A percentile compares a stretch with the other conserved stretches of the same genome.
These are phyloP conservation scores for Penicillium sp. DNA, from an alignment of 2,329 filamentous ascomycete genomes.

Conservation along the genomic window DNA sequence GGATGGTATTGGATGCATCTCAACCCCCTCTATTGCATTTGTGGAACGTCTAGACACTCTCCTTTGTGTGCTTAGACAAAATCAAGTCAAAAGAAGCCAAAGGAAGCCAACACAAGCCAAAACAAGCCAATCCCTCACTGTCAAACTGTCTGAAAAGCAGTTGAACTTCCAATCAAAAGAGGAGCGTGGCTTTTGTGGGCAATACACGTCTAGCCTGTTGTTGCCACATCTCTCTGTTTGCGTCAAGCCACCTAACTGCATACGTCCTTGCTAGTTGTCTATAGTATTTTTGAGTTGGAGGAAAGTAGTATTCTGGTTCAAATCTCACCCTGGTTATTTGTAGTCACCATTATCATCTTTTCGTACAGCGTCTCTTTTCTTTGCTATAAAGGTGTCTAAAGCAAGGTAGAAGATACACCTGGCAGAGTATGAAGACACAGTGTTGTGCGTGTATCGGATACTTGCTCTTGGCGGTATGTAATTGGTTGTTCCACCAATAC, in stretches of 20 bases:
- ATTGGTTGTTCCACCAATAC: slow-evolving; percentile 10
- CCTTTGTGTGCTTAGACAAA: slow-evolving; percentile 1
- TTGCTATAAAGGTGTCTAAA: neutral
- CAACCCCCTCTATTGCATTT: slow-evolving; percentile 1
- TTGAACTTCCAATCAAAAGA: slow-evolving; percentile 15
- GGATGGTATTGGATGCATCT: slow-evolving; percentile 9
- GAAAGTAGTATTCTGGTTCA: neutral
- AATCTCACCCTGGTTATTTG: neutral
- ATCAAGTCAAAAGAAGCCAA: neutral
- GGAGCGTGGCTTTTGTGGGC: slow-evolving; percentile 10
- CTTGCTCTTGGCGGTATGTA: slow-evolving; percentile 9
- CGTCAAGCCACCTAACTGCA: slow-evolving; percentile 12
- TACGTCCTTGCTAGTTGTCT: slow-evolving; percentile 4
- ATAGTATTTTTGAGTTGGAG: neutral
- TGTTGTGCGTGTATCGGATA: slow-evolving; percentile 17
- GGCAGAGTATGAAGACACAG: slow-evolving; percentile 6
- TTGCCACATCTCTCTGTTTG: slow-evolving; percentile 14
- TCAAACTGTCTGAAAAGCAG: slow-evolving; percentile 18
- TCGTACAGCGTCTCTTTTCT: neutral
- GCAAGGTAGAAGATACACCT: slow-evolving; percentile 6
- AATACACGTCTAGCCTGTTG: slow-evolving; percentile 12
- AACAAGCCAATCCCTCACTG: slow-evolving; percentile 7
- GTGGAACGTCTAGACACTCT: slow-evolving; percentile 1
- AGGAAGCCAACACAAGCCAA: neutral
- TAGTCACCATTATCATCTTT: neutral